Percentiles rank a stretch among this genome's conserved stretches.
Evolutionary conservation across 2,329 filamentous ascomycete species (phyloP).

Genomic region (Colletotrichum sp.): DNA sequence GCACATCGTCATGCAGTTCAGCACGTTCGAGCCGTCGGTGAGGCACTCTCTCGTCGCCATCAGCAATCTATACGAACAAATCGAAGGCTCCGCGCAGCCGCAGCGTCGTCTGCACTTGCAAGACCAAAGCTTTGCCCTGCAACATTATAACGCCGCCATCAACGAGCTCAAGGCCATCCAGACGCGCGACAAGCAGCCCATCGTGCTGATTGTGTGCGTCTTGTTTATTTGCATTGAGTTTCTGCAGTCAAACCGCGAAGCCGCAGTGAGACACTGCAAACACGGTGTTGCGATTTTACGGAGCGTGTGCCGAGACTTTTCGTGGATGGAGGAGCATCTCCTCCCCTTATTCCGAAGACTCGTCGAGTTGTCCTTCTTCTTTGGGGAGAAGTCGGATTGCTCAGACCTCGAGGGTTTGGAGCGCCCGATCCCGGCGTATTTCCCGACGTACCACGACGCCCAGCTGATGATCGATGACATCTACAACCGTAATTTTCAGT

Average conservation of each 20-base stretch:
- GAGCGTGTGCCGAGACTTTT: constrained; percentile 1
- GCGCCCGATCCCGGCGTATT: constrained; percentile 5
- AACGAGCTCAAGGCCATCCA: constrained; percentile 41
- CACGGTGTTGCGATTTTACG: constrained; percentile 13
- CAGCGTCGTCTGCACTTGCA: neutral
- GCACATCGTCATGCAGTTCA: constrained; percentile 48
- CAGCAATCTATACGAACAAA: constrained; percentile 47
- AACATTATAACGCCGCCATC: constrained; percentile 55
- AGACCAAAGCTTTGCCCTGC: constrained; percentile 38
- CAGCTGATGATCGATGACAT: constrained; percentile 34
- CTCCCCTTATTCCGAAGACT: constrained; percentile 10
- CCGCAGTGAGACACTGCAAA: constrained; percentile 13
- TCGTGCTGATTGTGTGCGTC: constrained; percentile 49
- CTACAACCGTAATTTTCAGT: constrained; percentile 28
- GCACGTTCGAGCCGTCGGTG: constrained; percentile 47
- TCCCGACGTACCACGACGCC: constrained; percentile 27
- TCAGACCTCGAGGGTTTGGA: constrained; percentile 20
- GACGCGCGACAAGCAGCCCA: constrained; percentile 20
- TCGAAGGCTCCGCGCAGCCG: constrained; percentile 1
- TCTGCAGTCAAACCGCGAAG: constrained; percentile 33
- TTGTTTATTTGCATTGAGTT: constrained; percentile 61
- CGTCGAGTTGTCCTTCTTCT: constrained; percentile 3
- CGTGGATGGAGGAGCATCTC: constrained; percentile 10
- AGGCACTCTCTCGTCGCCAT: constrained; percentile 54
- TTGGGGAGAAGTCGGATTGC: constrained; percentile 13